Conservation (phyloP, 441 rosid species). For the Erysimum cheiri region DNA sequence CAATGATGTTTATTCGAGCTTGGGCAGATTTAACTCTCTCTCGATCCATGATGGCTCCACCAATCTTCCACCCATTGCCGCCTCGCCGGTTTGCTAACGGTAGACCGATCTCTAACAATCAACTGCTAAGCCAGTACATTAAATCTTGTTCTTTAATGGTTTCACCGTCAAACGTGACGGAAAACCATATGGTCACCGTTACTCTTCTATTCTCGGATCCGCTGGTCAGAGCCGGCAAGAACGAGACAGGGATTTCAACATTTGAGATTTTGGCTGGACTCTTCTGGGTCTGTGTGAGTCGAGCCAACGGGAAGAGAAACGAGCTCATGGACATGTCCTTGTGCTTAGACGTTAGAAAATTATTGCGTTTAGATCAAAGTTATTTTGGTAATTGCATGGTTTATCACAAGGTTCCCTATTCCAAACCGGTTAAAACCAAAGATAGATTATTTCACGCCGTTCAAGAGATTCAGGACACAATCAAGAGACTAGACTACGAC, state of each 20-base stretch:
- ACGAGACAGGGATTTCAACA: slow-evolving; percentile 47
- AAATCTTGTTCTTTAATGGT: slow-evolving; percentile 37
- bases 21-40: slow-evolving; percentile 70
- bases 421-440: slow-evolving; percentile 17
- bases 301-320: slow-evolving; percentile 46
- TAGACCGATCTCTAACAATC: slow-evolving; percentile 28
- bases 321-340: slow-evolving; percentile 55
- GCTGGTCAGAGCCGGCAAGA: slow-evolving; percentile 43
- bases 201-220: slow-evolving; percentile 54
- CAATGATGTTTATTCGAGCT: slow-evolving; percentile 60
- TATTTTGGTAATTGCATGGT: slow-evolving; percentile 77
- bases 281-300: slow-evolving; percentile 65
- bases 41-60: slow-evolving; percentile 52
- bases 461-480: slow-evolving; percentile 46
- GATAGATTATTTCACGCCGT: slow-evolving; percentile 42
- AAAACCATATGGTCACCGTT: slow-evolving; percentile 43
- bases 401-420: slow-evolving; percentile 44
- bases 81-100: slow-evolving; percentile 38
- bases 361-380: slow-evolving; percentile 53
- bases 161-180: slow-evolving; percentile 1
- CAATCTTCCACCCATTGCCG: slow-evolving; percentile 55
- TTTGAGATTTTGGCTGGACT: slow-evolving; percentile 64
- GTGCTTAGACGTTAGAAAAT: slow-evolving; percentile 59
- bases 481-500: slow-evolving; percentile 48
- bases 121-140: slow-evolving; percentile 52